Evolutionary conservation across 371 early-diverging fungal species (phyloP), one percentile per base, ranked within the genome.

Genomic region (Lichtheimia ramosa): DNA sequence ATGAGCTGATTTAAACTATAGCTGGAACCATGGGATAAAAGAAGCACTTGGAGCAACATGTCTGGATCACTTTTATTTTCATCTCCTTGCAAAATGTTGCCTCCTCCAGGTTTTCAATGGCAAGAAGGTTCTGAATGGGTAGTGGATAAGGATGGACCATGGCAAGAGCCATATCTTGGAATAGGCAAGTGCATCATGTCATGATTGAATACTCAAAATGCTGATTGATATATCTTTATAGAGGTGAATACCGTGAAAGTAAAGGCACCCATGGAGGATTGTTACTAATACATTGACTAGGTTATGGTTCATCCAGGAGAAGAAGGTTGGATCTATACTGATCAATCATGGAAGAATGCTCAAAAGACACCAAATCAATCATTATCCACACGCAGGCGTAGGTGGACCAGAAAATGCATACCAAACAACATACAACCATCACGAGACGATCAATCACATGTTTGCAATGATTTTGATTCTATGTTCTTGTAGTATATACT

Each of bases 91-190:
- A 59, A 66, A 14, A 7, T 58, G 12, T 43, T 52, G 3, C 65
- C 78, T 21, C 78, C 78, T 2, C 46, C 67, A 43, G 75, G 75
- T 20, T 72, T 70, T 49, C 61, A 57, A 2, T 77, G 78, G 78
- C 24, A 50, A n/a, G 66, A 74, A 39, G 64, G 58, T 40, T 41
- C 24, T n/a, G 64, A 64, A 34, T 77, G 78, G 78, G 58, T 10
- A 23, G 41, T 77, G 5, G 78, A 77, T 58, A 43, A 49, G 13
- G 62, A 55, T 14, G 75, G 75, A 13, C 73, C 78, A 25, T 77
- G 78, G 78, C 55, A 62, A 41, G 73, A 77, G 48, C 66, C 71
- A n/a, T 49, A 43, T 13, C 59, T 76, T 3, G 63, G 65, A 7
- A 48, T 73, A 40, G 76, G 76, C 72, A 69, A 55, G 18, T 1